Evolutionary conservation across 164 flowering plant species (phyloP).

Genomic region (Vitis amurensis): DNA sequence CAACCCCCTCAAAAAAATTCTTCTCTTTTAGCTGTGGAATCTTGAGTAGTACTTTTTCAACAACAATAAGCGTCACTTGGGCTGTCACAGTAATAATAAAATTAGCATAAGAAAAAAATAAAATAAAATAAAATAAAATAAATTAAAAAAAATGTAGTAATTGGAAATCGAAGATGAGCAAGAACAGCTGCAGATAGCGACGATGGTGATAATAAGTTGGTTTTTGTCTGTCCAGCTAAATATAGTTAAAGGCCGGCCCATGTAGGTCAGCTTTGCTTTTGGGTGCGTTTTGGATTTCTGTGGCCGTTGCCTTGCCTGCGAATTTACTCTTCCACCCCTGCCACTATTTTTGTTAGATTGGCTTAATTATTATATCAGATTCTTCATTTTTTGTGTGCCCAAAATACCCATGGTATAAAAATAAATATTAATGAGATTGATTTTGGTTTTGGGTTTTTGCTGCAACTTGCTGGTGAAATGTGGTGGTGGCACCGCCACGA

Average conservation of each 20-base stretch:
- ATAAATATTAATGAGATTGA: not conserved
- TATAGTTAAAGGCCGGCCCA: constrained; percentile 80
- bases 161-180: constrained; percentile 11
- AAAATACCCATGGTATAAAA: not conserved
- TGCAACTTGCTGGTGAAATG: constrained; percentile 14
- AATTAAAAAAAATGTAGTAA: constrained; percentile 1
- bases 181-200: constrained; percentile 59
- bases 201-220: constrained; percentile 66
- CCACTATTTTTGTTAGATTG: too few species aligned
- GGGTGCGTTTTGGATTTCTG: constrained; percentile 39
- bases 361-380: too few species aligned
- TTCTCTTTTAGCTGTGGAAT: constrained; percentile 33
- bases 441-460: not conserved
- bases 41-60: constrained; percentile 15
- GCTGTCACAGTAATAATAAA: constrained; percentile 21
- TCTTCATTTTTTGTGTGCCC: too few species aligned
- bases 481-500: constrained; percentile 15
- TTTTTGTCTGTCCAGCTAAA: constrained; percentile 79
- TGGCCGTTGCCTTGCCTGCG: constrained; percentile 17
- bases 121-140: constrained; percentile 9
- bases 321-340: too few species aligned
- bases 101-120: constrained; percentile 4
- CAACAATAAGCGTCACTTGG: constrained; percentile 19
- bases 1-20: not conserved
- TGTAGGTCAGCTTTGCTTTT: constrained; percentile 57